phyloP scores from a whole-genome alignment of 1,284 basidiomycete genomes.

The Ganoderma meredithae region DNA sequence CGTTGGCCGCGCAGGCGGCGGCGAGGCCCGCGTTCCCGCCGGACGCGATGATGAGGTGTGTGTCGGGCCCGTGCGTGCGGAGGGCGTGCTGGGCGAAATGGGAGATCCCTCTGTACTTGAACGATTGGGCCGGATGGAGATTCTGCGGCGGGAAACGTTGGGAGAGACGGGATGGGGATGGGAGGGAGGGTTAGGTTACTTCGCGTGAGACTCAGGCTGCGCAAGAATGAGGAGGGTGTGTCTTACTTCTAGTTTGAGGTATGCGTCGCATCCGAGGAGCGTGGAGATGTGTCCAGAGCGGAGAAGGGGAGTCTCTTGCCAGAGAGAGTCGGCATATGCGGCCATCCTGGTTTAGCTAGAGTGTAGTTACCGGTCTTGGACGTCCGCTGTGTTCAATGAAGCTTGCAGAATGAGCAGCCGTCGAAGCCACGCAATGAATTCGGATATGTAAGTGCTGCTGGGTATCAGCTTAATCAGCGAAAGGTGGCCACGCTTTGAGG shows the following conservation, averaged over 20 bases:
- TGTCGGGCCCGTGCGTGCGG: slow-evolving; percentile 53
- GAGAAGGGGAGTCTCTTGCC: slow-evolving; percentile 69
- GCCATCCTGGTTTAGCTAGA: not conserved
- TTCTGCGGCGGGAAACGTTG: slow-evolving; percentile 50
- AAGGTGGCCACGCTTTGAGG: not conserved
- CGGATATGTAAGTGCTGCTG: not conserved
- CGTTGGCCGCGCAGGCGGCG: slow-evolving; percentile 65
- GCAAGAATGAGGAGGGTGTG: not conserved
- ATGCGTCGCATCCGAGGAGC: slow-evolving; percentile 57
- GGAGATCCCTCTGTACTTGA: slow-evolving; percentile 80
- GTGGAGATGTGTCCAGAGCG: slow-evolving; percentile 64
- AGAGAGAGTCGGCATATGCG: slow-evolving; percentile 43
- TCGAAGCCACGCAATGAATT: not conserved
- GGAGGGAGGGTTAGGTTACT: too few relatives aligned
- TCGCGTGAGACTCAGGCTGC: not conserved
- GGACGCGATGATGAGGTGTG: slow-evolving; percentile 74
- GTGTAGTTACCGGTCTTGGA: not conserved
- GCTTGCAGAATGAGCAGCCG: not conserved
- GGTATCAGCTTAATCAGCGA: not conserved
- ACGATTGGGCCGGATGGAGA: slow-evolving; percentile 75
- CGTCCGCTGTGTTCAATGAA: not conserved
- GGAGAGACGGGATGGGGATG: not conserved
- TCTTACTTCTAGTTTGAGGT: slow-evolving; percentile 73
- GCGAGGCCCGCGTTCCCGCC: slow-evolving; percentile 81
- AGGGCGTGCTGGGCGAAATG: slow-evolving; percentile 62